phyloP scores from a whole-genome alignment of 2,329 filamentous ascomycete genomes.

The Colletotrichum horii region DNA sequence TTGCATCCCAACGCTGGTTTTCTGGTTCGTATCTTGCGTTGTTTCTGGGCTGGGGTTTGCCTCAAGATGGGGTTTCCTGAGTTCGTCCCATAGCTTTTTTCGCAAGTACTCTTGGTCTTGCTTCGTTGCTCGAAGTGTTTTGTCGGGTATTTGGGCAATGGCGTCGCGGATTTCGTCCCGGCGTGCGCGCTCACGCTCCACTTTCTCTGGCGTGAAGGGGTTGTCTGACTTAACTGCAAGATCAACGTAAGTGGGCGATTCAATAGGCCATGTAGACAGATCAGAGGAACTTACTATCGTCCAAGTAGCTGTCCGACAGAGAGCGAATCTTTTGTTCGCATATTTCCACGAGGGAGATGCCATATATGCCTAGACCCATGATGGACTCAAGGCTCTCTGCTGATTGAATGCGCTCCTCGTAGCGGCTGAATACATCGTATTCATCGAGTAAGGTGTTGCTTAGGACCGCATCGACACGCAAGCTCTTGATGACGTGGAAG shows the following conservation, averaged over 20 bases:
- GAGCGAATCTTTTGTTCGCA: not conserved
- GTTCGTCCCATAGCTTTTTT: not conserved
- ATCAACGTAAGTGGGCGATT: too few relatives aligned
- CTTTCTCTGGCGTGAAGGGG: not conserved
- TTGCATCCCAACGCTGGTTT: too few relatives aligned
- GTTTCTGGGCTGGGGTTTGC: too few relatives aligned
- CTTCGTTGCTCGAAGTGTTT: not conserved
- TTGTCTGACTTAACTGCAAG: not conserved
- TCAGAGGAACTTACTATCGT: not conserved
- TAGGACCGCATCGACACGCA: not conserved
- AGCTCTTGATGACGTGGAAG: not conserved
- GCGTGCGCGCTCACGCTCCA: not conserved
- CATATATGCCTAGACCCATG: not conserved
- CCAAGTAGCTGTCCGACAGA: not conserved
- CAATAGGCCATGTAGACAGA: too few relatives aligned
- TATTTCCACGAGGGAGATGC: accelerated
- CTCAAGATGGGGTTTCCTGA: not conserved
- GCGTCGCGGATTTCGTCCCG: not conserved
- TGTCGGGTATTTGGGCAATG: not conserved
- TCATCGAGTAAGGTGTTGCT: not conserved
- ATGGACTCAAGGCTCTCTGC: not conserved
- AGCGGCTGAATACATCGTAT: accelerated
- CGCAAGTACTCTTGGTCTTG: not conserved
- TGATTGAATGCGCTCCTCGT: not conserved
- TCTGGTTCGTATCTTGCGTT: too few relatives aligned